These are phyloP conservation scores for Malus hybrid DNA, from an alignment of 331 rosid species.

Conservation along the genomic window DNA sequence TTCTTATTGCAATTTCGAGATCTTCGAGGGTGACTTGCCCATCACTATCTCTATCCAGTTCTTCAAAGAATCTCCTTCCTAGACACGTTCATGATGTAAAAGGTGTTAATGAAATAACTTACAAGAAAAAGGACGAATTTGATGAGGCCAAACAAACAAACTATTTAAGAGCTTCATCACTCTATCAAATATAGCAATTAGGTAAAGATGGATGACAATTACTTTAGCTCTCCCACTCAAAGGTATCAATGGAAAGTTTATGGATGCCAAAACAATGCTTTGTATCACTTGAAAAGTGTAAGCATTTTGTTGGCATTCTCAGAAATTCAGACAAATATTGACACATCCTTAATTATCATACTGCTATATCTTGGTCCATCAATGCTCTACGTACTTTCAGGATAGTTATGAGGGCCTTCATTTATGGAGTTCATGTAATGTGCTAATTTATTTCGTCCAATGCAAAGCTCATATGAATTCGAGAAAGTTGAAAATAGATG, in stretches of 20 bases:
- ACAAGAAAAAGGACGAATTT: neutral
- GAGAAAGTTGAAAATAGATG: neutral
- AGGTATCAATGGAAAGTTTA: neutral
- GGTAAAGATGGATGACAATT: neutral
- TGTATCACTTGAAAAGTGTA: neutral
- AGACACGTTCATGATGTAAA: slow-evolving; percentile 18
- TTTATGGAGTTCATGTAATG: neutral
- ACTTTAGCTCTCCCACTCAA: neutral
- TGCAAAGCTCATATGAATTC: neutral
- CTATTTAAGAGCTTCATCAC: neutral
- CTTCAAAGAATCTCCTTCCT: slow-evolving; percentile 99
- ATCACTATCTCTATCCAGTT: slow-evolving; percentile 93
- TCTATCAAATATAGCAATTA: neutral
- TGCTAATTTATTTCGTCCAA: neutral
- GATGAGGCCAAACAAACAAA: neutral
- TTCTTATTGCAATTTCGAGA: slow-evolving; percentile 84
- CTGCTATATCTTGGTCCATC: neutral
- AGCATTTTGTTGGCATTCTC: neutral
- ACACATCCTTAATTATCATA: neutral
- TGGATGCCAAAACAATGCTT: neutral
- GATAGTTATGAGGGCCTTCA: neutral
- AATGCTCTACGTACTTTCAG: neutral
- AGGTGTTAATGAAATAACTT: slow-evolving; percentile 8
- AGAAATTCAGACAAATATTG: neutral
- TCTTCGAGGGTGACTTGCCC: slow-evolving; percentile 95